Evolutionary conservation across 768 basidiomycete species (phyloP), one percentile per base, ranked within the genome.

Genomic region (Melanogaster broomeanus): DNA sequence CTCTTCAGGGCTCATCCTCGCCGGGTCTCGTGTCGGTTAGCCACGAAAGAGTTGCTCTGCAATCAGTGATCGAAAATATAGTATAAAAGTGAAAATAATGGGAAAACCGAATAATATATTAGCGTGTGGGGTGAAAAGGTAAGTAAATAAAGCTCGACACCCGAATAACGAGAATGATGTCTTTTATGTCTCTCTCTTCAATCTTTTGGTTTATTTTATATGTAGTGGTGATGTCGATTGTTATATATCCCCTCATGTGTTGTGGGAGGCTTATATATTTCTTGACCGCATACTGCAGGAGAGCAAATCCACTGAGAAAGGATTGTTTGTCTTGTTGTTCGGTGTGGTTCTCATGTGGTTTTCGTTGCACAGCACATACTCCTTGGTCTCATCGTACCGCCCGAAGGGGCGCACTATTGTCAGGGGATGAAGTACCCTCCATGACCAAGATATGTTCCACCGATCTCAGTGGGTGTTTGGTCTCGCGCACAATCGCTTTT

Each of bases 111-210:
- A 65, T 79, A 75, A 39, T 84, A 82, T 46, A n/a, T n/a, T n/a
- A n/a, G n/a, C n/a, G 93, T 98, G 0, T 93, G 91, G 84, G 81
- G 84, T 7, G 97, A 99, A 73, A 96, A 98, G 87, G 84, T 91
- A 44, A 89, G 98, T 1, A 68, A 98, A 52, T 87, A 87, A 64
- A 93, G 88, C 0, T 44, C 82, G 94, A 63, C 95, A 98, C 66
- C 85, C 88, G 0, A 95, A 98, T 62, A 90, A 98, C 57, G 43
- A 25, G 25, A 9, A 24, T 2, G 2, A 3, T 3, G 4, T 43
- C 16, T 34, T 9, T 40, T 7, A 18, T 28, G 22, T 21, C 10
- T 21, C 37, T 35, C 5, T 22, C n/a, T 24, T 16, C 7, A n/a
- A 19, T 34, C 28, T 24, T 38, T n/a, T 27, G 93, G 92, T 92